phyloP scores from a whole-genome alignment of 177 flowering plant genomes.

The Tripterygium wilfordii region DNA sequence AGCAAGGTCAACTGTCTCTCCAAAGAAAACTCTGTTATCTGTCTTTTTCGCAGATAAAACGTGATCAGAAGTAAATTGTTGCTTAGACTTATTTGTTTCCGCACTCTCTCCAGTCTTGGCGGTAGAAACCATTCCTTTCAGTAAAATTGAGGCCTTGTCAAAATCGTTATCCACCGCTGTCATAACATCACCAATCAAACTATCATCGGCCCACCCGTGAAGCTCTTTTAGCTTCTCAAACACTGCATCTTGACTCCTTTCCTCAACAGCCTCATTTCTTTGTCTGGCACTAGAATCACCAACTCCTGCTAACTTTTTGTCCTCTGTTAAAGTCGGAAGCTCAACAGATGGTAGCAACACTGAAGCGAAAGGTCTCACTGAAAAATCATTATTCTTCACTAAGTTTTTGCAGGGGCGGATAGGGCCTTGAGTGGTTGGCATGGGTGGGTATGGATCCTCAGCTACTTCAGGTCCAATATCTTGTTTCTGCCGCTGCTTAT shows the following conservation, averaged over 20 bases:
- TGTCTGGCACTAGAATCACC: conserved; percentile 9
- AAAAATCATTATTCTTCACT: conserved; percentile 3
- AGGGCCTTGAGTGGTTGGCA: conserved; percentile 19
- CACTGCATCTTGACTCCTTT: conserved; percentile 3
- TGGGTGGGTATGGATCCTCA: conserved; percentile 57
- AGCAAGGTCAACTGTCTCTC: conserved; percentile 3
- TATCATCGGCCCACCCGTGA: conserved; percentile 61
- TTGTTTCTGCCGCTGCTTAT: conserved; percentile 40
- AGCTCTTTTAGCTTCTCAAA: conserved; percentile 37
- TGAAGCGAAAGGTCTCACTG: conserved; percentile 50
- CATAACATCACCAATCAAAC: conserved; percentile 71
- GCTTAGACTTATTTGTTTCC: too few species aligned
- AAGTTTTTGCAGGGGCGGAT: conserved; percentile 7
- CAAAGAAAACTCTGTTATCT: conserved; percentile 1
- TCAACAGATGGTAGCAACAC: conserved; percentile 21
- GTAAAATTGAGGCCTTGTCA: conserved; percentile 44
- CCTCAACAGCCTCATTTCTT: conserved; percentile 5
- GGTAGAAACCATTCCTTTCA: conserved; percentile 45
- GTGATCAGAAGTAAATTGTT: neutral
- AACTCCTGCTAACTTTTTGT: conserved; percentile 5
- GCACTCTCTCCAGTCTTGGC: conserved; percentile 14
- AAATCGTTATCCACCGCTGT: conserved; percentile 45
- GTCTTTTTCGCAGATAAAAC: neutral
- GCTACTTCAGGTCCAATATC: conserved; percentile 22
- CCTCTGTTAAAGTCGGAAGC: conserved; percentile 17